Evolutionary conservation across 2,329 filamentous ascomycete species (phyloP), one percentile per base, ranked within the genome.

Genomic region (Trichophyton benhamiae): DNA sequence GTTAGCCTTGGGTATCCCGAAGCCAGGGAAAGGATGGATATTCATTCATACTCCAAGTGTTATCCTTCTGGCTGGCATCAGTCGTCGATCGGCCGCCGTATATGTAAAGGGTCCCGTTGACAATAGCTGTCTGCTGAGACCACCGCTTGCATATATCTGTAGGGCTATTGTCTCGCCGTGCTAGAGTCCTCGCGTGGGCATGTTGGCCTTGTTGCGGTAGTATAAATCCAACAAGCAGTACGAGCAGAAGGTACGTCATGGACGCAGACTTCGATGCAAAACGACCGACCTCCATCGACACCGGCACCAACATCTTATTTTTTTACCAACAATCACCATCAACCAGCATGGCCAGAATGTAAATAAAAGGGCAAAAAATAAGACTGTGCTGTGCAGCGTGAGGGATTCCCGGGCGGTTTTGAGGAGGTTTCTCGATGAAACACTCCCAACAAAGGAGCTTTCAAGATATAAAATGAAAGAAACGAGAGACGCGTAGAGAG

Each of bases 81-180:
- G 78, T 81, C 58, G 79, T 87, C 13, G 83, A 80, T 66, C 87
- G 80, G 27, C 88, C 88, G 41, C 88, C 88, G 66, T 89, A 91
- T 60, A 89, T 81, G 70, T 89, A 91, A 2, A 91, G 69, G 0
- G 87, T 91, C 13, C 87, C 87, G 65, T 90, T 90, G 15, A 91
- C 79, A 41, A 87, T 70, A 2, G 88, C 71, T 78, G 83, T 81
- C 72, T 88, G 85, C 59, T 85, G 82, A 17, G 81, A 81, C 84
- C 84, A 89, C 70, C 86, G 76, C 60, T 80, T 80, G 68, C 86
- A 88, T 13, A 85, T 77, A 65, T 82, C 76, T 1, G 80, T 83
- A 1, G 79, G 74, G 64, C 77, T 83, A 63, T 78, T 62, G 33
- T 67, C 63, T 57, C 68, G 64, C 49, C 64, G 66, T 57, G 48